phyloP scores from a whole-genome alignment of 768 basidiomycete genomes.

The Favolaschia claudopus region DNA sequence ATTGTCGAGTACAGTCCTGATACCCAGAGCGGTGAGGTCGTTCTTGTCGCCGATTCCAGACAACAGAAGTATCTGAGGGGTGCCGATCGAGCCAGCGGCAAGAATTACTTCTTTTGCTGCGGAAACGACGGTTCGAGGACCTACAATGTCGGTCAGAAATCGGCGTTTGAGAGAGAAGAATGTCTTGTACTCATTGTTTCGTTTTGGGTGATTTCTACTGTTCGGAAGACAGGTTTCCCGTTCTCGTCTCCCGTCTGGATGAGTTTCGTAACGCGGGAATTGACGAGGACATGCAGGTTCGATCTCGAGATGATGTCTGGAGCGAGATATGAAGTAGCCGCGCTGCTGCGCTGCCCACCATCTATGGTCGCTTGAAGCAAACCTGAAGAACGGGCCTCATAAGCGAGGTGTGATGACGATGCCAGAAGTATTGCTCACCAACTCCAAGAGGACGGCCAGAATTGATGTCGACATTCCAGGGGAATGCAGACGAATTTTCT shows the following conservation, averaged over 20 bases:
- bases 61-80: constrained; percentile 44
- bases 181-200: neutral
- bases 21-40: constrained; percentile 29
- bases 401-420: too few species aligned
- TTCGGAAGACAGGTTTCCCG: too few species aligned
- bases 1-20: constrained; percentile 39
- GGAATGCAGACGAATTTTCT: too few species aligned
- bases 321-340: too few species aligned
- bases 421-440: too few species aligned
- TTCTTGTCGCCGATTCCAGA: constrained; percentile 40
- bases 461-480: too few species aligned
- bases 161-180: neutral
- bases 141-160: constrained; percentile 21
- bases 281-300: neutral
- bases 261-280: neutral
- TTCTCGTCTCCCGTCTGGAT: neutral
- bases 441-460: too few species aligned
- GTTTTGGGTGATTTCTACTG: neutral
- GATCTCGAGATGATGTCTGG: too few species aligned
- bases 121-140: neutral
- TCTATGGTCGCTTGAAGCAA: too few species aligned
- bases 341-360: too few species aligned
- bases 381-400: too few species aligned
- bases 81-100: constrained; percentile 38
- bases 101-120: constrained; percentile 35